Base-by-base conservation (phyloP, 768 basidiomycete species). In the Termitomyces eurrhizus region DNA sequence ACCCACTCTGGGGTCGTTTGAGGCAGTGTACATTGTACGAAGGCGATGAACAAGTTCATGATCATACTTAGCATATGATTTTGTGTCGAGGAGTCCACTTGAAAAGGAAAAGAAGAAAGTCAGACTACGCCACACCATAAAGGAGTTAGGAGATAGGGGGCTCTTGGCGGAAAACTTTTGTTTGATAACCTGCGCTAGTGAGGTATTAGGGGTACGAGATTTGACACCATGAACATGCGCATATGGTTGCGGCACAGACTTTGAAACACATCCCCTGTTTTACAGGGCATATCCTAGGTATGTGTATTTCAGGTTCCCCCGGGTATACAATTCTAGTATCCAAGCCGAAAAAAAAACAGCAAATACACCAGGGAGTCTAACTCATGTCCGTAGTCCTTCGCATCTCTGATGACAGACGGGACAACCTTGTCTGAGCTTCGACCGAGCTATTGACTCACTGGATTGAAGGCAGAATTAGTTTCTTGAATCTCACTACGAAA, bases 381-480 rank as follows among this genome's bases (percentile, higher is more conserved):
- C 54, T 71, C 65, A 70, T 61, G 66, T 69, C 67, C 71, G 71
- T 56, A 64, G 66, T 13, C 83, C 87, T 64, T 89, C 85, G 24
- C 77, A 79, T 62, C 75, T 78, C 69, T 81, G 79, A 66, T 83
- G 78, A 73, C 93, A 94, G 0, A 92, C 85, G 4, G 93, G 93
- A 72, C 93, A 95, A 2, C 89, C 86, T 42, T 86, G 78, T 39
- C 74, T 74, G 11, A 93, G 73, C 62, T 80, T 81, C 29, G 86
- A 80, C 24, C 87, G 81, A 29, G 93, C 79, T 66, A 87, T 82
- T 4, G 90, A 86, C 39, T 91, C 87, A 62, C 90, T 92, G 56
- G 4, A 62, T 59, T 52, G 9, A 13, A 13, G 8, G n/a, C 3
- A 21, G 21, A 1, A 52, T 44, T 18, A 53, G 44, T 62, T 55